Evolutionary conservation across 2,329 filamentous ascomycete species (phyloP).

Genomic region (Sarocladium strictum): DNA sequence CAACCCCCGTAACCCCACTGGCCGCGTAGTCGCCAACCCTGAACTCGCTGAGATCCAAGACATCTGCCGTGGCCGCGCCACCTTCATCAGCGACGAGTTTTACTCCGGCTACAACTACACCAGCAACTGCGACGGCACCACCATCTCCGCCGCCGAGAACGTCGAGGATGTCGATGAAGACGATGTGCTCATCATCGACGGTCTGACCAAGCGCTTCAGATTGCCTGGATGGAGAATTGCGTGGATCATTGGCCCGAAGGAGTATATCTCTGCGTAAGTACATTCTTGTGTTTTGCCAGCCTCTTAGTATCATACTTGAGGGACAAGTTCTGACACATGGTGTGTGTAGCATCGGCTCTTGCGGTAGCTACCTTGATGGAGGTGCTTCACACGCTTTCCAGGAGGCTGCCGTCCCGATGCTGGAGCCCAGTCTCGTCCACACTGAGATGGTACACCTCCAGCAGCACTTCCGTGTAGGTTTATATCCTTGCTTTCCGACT

Average conservation of each 20-base stretch:
- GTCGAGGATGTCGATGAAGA: slow-evolving; percentile 84
- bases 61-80: slow-evolving; percentile 83
- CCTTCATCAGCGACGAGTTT: slow-evolving; percentile 93
- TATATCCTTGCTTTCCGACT: background rate
- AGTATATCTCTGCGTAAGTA: slow-evolving; percentile 78
- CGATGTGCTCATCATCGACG: slow-evolving; percentile 91
- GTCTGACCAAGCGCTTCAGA: slow-evolving; percentile 93
- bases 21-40: slow-evolving; percentile 76
- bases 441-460: slow-evolving; percentile 88
- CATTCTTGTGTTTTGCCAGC: too few species aligned
- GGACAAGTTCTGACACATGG: slow-evolving; percentile 14
- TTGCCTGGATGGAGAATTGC: slow-evolving; percentile 94
- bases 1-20: slow-evolving; percentile 92
- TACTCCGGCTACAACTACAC: slow-evolving; percentile 97
- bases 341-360: slow-evolving; percentile 65
- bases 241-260: slow-evolving; percentile 90
- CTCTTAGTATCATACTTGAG: background rate
- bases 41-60: slow-evolving; percentile 89
- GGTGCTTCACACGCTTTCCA: slow-evolving; percentile 95
- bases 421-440: slow-evolving; percentile 76
- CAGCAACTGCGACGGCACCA: slow-evolving; percentile 80
- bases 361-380: slow-evolving; percentile 89
- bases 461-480: slow-evolving; percentile 65
- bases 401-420: slow-evolving; percentile 85
- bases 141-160: slow-evolving; percentile 85